Base-by-base conservation (phyloP, 768 basidiomycete genomes). In the Trametes sanguinea region DNA sequence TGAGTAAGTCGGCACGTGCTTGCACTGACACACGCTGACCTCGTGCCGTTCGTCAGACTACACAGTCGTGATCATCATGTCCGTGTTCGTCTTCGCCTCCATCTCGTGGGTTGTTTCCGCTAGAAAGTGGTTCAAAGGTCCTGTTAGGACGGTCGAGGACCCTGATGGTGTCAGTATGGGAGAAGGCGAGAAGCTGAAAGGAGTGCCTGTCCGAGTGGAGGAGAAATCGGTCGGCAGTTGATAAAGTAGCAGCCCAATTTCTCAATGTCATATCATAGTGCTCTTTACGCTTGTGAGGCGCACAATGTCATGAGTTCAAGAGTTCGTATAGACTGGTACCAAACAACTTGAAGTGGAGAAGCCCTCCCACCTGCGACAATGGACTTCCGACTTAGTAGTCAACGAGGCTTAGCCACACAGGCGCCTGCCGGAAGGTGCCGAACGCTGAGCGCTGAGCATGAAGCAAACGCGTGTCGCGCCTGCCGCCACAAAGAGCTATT, bases 91-190 rank as follows among this genome's bases (percentile, higher is more conserved):
- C 14, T 88, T 89, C 65, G 85, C 89, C 0, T 73, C 83, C 1
- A 56, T 78, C 4, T 88, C 84, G 6, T 90, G 89, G 89, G 71
- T 85, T 6, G 35, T 85, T 4, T 88, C 87, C 27, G 89, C 89
- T 1, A 82, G 74, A 39, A 83, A 85, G 60, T 90, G 88, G 88
- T 90, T 90, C 75, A 78, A 74, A 27, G 88, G 88, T 0, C 88
- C 88, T 16, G 76, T 89, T 51, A 73, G 75, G 65, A 89, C 80
- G 54, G 54, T 67, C n/a, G 63, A 66, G 22, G 60, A 57, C 17
- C 27, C 30, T 22, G 47, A 51, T 14, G 11, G 17, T 2, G 8
- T n/a, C 0, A 17, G 51, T 22, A 22, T 22, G 33, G 32, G 45
- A 11, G 56, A 43, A 22, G 61, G 63, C 5, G 62, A 65, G 60